Evolutionary conservation across 208 protist species (phyloP).

Genomic region (Tetramitus jugosus): DNA sequence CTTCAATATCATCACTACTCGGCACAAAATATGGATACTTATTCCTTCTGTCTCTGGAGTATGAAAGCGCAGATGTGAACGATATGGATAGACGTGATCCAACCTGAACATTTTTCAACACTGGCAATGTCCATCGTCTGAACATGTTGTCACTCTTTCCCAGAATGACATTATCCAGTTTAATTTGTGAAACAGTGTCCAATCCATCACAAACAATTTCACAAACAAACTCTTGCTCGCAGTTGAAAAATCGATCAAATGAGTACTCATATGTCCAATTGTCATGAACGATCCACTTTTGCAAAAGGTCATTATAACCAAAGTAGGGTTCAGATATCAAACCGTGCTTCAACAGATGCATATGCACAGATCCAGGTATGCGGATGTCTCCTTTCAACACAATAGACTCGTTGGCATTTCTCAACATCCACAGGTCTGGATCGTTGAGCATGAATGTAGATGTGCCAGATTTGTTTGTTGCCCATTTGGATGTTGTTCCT

Average conservation of each 20-base stretch:
- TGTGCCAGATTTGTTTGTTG: too few relatives aligned
- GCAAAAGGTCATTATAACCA: neutral
- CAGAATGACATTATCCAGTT: neutral
- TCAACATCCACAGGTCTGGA: too few relatives aligned
- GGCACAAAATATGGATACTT: neutral
- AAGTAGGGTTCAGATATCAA: neutral
- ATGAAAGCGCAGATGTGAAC: neutral
- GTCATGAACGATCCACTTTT: neutral
- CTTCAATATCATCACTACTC: neutral
- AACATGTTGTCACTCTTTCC: neutral
- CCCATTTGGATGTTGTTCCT: too few relatives aligned
- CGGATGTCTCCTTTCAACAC: too few relatives aligned
- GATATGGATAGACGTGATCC: too few relatives aligned
- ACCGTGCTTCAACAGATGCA: too few relatives aligned
- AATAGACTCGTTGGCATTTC: too few relatives aligned
- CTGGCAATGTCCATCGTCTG: neutral
- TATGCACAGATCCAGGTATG: too few relatives aligned
- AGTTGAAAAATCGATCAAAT: too few relatives aligned
- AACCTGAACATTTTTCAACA: too few relatives aligned
- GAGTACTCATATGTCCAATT: neutral
- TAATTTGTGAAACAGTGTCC: neutral
- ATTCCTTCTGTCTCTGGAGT: neutral
- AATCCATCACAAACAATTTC: neutral
- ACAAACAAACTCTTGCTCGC: too few relatives aligned
- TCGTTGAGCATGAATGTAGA: too few relatives aligned